A percentile compares a stretch with the other conserved stretches of the same genome.
These are phyloP conservation scores for Rhodotorula sp. DNA, from an alignment of 1,284 basidiomycete genomes.

Conservation along the genomic window DNA sequence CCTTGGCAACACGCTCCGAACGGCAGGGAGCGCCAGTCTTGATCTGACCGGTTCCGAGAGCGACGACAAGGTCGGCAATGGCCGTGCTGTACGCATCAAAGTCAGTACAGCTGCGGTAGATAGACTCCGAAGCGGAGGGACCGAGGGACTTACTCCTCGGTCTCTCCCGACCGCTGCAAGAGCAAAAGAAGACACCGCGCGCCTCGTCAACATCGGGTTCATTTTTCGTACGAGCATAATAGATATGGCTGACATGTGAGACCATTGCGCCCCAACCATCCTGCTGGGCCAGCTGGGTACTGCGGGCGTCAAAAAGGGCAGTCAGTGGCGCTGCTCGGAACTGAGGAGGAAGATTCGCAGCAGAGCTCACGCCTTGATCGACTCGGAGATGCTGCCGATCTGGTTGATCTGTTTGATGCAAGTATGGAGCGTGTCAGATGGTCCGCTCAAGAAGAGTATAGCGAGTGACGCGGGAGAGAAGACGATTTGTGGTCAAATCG, in stretches of 20 bases:
- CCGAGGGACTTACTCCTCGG: too few species aligned
- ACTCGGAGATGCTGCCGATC: slow-evolving; percentile 99
- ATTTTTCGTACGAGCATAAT: too few species aligned
- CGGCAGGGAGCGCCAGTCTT: slow-evolving; percentile 71
- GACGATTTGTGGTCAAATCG: too few species aligned
- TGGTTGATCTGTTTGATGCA: slow-evolving; percentile 63
- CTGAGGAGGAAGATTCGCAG: slow-evolving; percentile 53
- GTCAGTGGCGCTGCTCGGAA: neutral
- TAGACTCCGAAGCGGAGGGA: too few species aligned
- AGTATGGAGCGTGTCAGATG: neutral
- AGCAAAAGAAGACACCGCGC: neutral
- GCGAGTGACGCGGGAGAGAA: too few species aligned
- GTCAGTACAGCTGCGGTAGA: neutral
- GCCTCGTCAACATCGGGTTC: neutral
- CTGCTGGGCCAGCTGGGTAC: slow-evolving; percentile 89
- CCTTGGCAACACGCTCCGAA: slow-evolving; percentile 47
- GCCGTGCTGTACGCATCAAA: slow-evolving; percentile 79
- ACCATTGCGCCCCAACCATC: slow-evolving; percentile 99
- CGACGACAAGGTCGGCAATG: slow-evolving; percentile 95
- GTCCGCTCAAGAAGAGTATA: too few species aligned
- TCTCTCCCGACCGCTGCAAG: slow-evolving; percentile 95
- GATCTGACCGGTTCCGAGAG: slow-evolving; percentile 90
- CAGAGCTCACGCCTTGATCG: slow-evolving; percentile 68
- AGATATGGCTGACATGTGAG: neutral
- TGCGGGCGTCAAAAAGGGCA: neutral